A percentile compares a stretch with the other conserved stretches of the same genome.
Conservation (phyloP, 2,329 filamentous ascomycete genomes). For the Alternaria arbusti region DNA sequence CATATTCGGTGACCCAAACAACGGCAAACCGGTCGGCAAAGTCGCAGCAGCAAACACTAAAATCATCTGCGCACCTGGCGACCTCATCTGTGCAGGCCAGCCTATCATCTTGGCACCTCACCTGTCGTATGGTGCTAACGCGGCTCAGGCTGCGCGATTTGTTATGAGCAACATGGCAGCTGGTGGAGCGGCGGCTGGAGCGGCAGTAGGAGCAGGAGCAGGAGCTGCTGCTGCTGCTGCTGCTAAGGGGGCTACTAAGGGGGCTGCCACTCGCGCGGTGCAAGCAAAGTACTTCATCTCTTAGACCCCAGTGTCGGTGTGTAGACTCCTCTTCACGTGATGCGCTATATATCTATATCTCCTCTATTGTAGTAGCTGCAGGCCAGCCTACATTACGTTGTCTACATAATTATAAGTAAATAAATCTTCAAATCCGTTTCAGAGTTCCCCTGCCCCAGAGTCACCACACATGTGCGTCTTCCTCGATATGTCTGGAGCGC, state of each 20-base stretch:
- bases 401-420: background rate
- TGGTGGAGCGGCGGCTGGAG: slow-evolving; percentile 4
- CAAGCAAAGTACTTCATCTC: slow-evolving; percentile 5
- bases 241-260: background rate
- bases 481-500: background rate
- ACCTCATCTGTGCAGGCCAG: slow-evolving; percentile 44
- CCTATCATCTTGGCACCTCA: slow-evolving; percentile 41
- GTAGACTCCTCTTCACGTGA: background rate
- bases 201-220: background rate
- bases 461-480: background rate
- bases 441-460: background rate
- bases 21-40: slow-evolving; percentile 41
- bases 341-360: background rate
- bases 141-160: slow-evolving; percentile 40
- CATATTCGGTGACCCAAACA: slow-evolving; percentile 49
- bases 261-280: slow-evolving; percentile 1
- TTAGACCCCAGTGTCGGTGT: background rate
- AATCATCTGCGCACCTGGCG: slow-evolving; percentile 44
- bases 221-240: background rate
- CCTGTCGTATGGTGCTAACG: slow-evolving; percentile 43
- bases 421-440: background rate
- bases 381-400: background rate
- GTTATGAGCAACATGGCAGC: slow-evolving; percentile 27
- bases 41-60: slow-evolving; percentile 40
- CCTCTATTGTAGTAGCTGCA: background rate